Evolutionary conservation across 1,284 basidiomycete species (phyloP), one percentile per base, ranked within the genome.

Genomic region (Leucocoprinus gongylophorus): DNA sequence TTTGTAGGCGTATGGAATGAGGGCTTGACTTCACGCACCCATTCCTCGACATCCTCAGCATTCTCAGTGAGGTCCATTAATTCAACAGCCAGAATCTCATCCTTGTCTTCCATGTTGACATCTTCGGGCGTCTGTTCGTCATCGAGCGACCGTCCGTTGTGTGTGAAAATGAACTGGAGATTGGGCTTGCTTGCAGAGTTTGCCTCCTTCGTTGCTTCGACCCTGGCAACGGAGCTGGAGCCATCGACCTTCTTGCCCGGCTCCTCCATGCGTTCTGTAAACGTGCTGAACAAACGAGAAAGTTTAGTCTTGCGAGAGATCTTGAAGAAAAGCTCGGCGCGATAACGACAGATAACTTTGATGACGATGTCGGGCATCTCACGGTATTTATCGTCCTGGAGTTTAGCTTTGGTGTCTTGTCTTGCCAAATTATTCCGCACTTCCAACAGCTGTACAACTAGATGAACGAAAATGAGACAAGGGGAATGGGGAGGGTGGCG

Each of bases 321-420:
- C 67, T 89, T 91, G 78, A 91, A 91, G 72, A 87, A 90, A 38
- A 91, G 74, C 64, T 91, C 88, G 2, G 87, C 87, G 41, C 88
- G 84, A 65, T 91, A 91, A 59, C 85, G 83, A 68, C 88, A 91
- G 43, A 86, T 74, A 58, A 91, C 87, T 65, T 89, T 88, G 67
- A 91, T 80, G 46, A 89, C 83, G 54, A 91, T 88, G 63, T 91
- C 86, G 20, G 86, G 85, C 74, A 78, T 80, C 65, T 88, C 84
- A 53, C 83, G 80, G 61, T 80, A 87, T 65, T 88, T 88, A 57
- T 76, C 71, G 60, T 89, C 85, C 61, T 86, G 86, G 39, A 80
- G 67, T 64, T 81, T 85, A 33, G 80, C 85, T 61, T 80, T 85
- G 64, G 88, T 84, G 5, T 78, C 78, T 56, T 86, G 83, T 65